These are phyloP conservation scores for Aspergillus pseudonomiae DNA, from an alignment of 2,329 filamentous ascomycete genomes.

Conservation along the genomic window DNA sequence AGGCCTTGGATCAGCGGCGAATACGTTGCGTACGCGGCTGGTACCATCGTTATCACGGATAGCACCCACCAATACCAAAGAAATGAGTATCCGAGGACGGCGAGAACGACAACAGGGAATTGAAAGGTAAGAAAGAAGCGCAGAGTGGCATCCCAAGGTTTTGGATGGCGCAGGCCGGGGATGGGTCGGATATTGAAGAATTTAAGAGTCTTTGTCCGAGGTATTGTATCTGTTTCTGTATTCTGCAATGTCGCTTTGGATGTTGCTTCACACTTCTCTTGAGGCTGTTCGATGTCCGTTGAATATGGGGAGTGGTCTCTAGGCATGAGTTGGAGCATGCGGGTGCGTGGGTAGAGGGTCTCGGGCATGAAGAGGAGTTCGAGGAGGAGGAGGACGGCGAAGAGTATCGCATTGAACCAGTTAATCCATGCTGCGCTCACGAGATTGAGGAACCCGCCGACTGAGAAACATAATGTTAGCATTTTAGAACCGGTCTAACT, in stretches of 20 bases:
- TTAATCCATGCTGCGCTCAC: slow-evolving; percentile 56
- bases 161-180: slow-evolving; percentile 57
- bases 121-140: slow-evolving; percentile 54
- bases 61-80: slow-evolving; percentile 62
- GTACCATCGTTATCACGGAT: slow-evolving; percentile 57
- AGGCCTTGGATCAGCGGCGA: slow-evolving; percentile 55
- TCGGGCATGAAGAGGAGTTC: slow-evolving; percentile 58
- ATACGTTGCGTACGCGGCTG: slow-evolving; percentile 55
- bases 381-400: slow-evolving; percentile 51
- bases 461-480: slow-evolving; percentile 19
- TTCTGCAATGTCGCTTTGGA: background rate
- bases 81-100: slow-evolving; percentile 55
- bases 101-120: slow-evolving; percentile 50
- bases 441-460: slow-evolving; percentile 57
- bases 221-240: slow-evolving; percentile 23
- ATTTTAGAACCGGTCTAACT: background rate
- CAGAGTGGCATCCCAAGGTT: slow-evolving; percentile 49
- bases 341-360: slow-evolving; percentile 58
- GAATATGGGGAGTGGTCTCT: slow-evolving; percentile 7
- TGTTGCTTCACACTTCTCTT: background rate
- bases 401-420: slow-evolving; percentile 59
- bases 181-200: slow-evolving; percentile 52
- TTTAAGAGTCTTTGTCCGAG: slow-evolving; percentile 47
- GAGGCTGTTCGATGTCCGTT: slow-evolving; percentile 32
- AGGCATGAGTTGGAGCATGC: slow-evolving; percentile 49